Base-by-base conservation (phyloP, 768 basidiomycete genomes). In the Fomitopsis pulvina region DNA sequence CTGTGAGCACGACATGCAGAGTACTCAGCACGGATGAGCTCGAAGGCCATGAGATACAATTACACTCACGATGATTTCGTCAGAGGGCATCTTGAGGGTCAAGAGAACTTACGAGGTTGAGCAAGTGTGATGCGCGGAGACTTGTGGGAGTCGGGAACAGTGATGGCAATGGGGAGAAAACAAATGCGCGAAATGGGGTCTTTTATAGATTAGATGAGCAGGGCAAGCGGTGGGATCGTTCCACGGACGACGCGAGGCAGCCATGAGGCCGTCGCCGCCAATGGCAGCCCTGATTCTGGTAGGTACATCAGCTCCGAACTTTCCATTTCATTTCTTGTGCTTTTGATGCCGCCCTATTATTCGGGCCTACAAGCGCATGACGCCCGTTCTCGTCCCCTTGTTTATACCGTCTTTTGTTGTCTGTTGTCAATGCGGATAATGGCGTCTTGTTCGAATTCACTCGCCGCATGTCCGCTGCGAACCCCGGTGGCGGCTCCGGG, bases 171-270 rank as follows among this genome's bases (percentile, higher is more conserved):
- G 56, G 52, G 57, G 60, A 60, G 60, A 58, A 53, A 52, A 59
- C 53, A 57, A 37, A 43, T 29, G 51, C 45, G 48, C 38, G 50
- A 58, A 37, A 53, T 32, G 51, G 46, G 45, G 52, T 66, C 56
- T 77, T 77, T 74, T 77, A 77, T 75, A 72, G 71, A 73, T 72
- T 67, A 70, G 68, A 73, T 73, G 65, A 48, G 51, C 60, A 64
- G 68, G 74, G 61, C 47, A 51, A 50, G 45, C 46, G 51, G 46
- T 51, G 41, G 48, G 70, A 73, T 75, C 74, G 49, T 41, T 41
- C 41, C 53, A 41, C 48, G 57, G 71, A 52, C 58, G 69, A 64
- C 75, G 75, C 75, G 75, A 78, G 79, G 78, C 74, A 53, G 63
- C 60, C 63, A 59, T 62, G 61, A 64, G 61, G 62, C 60, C 50